These are phyloP conservation scores for Fusarium xylarioides DNA, from an alignment of 2,329 filamentous ascomycete species.

Conservation along the genomic window DNA sequence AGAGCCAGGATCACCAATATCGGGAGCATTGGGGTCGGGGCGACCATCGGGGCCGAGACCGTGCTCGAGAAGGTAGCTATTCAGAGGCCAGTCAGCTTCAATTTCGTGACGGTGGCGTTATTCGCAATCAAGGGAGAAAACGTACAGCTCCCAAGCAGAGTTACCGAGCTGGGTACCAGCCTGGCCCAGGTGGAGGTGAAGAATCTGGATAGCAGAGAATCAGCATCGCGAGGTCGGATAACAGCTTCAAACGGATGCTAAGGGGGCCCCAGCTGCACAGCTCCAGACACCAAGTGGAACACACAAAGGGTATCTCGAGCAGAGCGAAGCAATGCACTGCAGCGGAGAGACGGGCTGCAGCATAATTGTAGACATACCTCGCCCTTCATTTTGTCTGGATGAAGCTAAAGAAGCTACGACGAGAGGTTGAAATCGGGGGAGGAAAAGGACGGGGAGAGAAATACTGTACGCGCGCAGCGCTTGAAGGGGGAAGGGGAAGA, in stretches of 20 bases:
- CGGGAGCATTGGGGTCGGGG: constrained; percentile 68
- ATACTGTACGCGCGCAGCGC: constrained; percentile 49
- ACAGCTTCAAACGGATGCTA: constrained; percentile 17
- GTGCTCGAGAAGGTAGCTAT: constrained; percentile 77
- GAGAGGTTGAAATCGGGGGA: constrained; percentile 33
- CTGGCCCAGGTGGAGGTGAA: constrained; percentile 73
- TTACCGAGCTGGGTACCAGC: constrained; percentile 79
- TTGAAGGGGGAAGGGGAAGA: constrained; percentile 42
- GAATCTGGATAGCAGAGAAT: constrained; percentile 56
- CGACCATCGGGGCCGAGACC: constrained; percentile 72
- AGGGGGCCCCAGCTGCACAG: constrained; percentile 11
- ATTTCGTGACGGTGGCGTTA: neutral
- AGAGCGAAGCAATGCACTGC: neutral
- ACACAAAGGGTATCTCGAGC: constrained; percentile 13
- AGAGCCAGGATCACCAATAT: constrained; percentile 68
- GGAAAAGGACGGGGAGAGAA: constrained; percentile 37
- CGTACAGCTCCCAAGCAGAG: constrained; percentile 80
- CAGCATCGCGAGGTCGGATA: constrained; percentile 25
- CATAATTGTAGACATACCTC: constrained; percentile 55
- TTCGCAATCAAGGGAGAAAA: constrained; percentile 43
- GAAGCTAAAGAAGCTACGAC: constrained; percentile 35
- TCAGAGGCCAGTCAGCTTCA: constrained; percentile 37
- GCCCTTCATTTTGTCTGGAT: constrained; percentile 61
- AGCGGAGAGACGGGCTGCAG: neutral
- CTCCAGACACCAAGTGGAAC: constrained; percentile 36